Evolutionary conservation across 768 basidiomycete species (phyloP).

Genomic region (Pleurotus eryngii): DNA sequence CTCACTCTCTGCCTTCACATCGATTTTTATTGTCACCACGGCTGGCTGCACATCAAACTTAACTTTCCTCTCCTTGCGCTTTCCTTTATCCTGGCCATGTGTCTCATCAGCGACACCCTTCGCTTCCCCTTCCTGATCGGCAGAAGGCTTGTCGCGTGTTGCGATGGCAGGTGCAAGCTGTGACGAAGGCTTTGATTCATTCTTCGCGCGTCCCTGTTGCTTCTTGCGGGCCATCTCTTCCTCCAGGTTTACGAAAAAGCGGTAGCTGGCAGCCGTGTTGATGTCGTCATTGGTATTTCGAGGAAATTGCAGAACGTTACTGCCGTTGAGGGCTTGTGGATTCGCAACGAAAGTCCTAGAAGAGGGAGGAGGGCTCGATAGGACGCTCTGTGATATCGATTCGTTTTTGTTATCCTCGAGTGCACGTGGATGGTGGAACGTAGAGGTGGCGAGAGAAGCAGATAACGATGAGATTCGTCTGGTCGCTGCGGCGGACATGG

Average conservation of each 20-base stretch:
- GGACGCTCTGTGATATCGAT: slow-evolving; percentile 4
- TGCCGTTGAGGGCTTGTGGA: slow-evolving; percentile 18
- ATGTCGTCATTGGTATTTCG: slow-evolving; percentile 36
- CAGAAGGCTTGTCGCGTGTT: slow-evolving; percentile 4
- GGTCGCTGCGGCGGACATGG: slow-evolving; percentile 32
- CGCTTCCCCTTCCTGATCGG: slow-evolving; percentile 12
- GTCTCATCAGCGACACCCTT: slow-evolving; percentile 19
- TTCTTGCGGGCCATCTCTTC: slow-evolving; percentile 35
- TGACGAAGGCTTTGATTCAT: slow-evolving; percentile 12
- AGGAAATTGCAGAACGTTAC: slow-evolving; percentile 34
- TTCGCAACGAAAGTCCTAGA: slow-evolving; percentile 2
- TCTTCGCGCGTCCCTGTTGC: slow-evolving; percentile 18
- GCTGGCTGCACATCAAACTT: slow-evolving; percentile 69
- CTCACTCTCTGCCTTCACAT: slow-evolving; percentile 28
- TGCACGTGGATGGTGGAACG: slow-evolving; percentile 51
- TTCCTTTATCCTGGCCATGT: slow-evolving; percentile 36
- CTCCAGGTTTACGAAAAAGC: slow-evolving; percentile 40
- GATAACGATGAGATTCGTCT: slow-evolving; percentile 62
- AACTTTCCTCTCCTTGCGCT: slow-evolving; percentile 68
- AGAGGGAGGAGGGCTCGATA: not conserved
- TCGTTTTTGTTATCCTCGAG: slow-evolving; percentile 14
- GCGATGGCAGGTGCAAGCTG: slow-evolving; percentile 13
- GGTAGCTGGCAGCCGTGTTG: slow-evolving; percentile 44
- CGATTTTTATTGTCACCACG: slow-evolving; percentile 42
- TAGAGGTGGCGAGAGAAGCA: slow-evolving; percentile 60